Conservation (phyloP, 192 early-diverging fungal genomes). For the Lobosporangium transversale region DNA sequence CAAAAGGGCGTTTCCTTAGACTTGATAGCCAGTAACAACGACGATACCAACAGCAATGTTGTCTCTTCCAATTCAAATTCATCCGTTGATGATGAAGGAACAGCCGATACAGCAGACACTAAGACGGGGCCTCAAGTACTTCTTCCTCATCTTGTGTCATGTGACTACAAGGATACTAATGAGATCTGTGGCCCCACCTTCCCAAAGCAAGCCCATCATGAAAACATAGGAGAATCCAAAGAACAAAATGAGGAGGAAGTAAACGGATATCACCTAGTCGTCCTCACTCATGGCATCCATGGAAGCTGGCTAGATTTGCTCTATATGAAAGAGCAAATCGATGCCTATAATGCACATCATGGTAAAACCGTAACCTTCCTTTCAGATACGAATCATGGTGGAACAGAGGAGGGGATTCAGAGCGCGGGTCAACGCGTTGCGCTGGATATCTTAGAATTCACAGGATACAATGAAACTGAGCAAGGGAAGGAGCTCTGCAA, state of each 20-base stretch:
- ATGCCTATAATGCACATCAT: slow-evolving; percentile 20
- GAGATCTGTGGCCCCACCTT: slow-evolving; percentile 30
- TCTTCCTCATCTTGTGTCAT: slow-evolving; percentile 13
- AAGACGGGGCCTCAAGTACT: slow-evolving; percentile 11
- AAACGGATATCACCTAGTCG: slow-evolving; percentile 45
- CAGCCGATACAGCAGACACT: not conserved
- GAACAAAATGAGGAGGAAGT: not conserved
- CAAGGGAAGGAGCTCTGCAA: slow-evolving; percentile 14
- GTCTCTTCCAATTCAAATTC: too few relatives aligned
- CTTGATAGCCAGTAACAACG: not conserved
- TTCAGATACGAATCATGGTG: slow-evolving; percentile 56
- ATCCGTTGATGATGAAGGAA: too few relatives aligned
- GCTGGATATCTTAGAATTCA: slow-evolving; percentile 47
- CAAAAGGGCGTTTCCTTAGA: not conserved
- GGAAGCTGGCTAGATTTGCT: slow-evolving; percentile 54
- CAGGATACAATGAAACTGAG: slow-evolving; percentile 37
- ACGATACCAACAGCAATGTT: not conserved
- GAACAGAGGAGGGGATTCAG: slow-evolving; percentile 59
- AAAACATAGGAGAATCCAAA: not conserved
- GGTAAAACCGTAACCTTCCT: slow-evolving; percentile 38
- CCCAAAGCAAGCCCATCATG: not conserved
- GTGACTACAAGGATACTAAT: slow-evolving; percentile 35
- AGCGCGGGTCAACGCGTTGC: slow-evolving; percentile 54
- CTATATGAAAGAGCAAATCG: slow-evolving; percentile 55
- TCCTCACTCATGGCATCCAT: slow-evolving; percentile 58